Evolutionary conservation across 106 monocot species (phyloP).

Genomic region (Triglochin maritima): DNA sequence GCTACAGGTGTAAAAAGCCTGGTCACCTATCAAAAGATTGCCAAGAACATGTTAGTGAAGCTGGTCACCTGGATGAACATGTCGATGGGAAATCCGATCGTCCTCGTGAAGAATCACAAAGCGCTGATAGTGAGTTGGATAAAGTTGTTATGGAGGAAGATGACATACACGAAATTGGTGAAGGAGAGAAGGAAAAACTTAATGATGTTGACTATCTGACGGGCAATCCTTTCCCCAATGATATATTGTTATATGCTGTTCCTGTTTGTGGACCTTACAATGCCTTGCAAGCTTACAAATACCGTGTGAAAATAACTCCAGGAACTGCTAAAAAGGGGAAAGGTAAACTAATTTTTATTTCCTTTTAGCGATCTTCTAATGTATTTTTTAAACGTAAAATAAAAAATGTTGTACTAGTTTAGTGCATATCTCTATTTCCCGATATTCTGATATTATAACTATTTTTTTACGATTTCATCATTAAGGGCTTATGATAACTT

Average conservation of each 20-base stretch:
- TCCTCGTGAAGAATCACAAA: conserved; percentile 2
- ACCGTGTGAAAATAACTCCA: conserved; percentile 93
- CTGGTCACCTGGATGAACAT: conserved; percentile 7
- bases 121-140: conserved; percentile 30
- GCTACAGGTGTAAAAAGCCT: conserved; percentile 90
- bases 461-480: too few relatives aligned
- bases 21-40: conserved; percentile 93
- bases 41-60: conserved; percentile 36
- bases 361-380: too few relatives aligned
- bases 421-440: too few relatives aligned
- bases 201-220: conserved; percentile 90
- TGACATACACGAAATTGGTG: conserved; percentile 61
- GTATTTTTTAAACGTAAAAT: too few relatives aligned
- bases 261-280: conserved; percentile 95
- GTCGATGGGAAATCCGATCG: conserved; percentile 1
- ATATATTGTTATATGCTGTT: conserved; percentile 86
- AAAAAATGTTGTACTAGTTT: too few relatives aligned
- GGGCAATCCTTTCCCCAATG: conserved; percentile 75
- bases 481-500: too few relatives aligned
- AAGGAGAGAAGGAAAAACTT: conserved; percentile 64
- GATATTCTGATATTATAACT: too few relatives aligned
- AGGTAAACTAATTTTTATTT: too few relatives aligned
- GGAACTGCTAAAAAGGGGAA: conserved; percentile 94
- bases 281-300: conserved; percentile 91
- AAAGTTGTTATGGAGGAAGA: conserved; percentile 59